phyloP scores from a whole-genome alignment of 331 rosid species.

The Erythrophleum ivorense region DNA sequence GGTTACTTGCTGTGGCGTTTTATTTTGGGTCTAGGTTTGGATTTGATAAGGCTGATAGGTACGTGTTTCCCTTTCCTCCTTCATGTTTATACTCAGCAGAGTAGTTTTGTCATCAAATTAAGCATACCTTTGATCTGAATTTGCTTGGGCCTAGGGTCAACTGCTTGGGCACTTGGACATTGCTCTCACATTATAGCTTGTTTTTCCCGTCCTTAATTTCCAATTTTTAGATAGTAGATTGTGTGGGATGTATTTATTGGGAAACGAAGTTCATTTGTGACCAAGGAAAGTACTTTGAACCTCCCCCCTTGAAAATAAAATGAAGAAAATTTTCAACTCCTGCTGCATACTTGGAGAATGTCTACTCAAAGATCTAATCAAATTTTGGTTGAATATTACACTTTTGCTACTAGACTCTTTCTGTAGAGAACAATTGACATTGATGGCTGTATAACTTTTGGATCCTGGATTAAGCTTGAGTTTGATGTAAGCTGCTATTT shows the following conservation, averaged over 20 bases:
- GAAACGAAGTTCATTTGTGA: background rate
- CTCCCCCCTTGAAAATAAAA: background rate
- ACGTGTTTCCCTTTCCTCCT: conserved; percentile 33
- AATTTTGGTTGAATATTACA: background rate
- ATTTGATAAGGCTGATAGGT: conserved; percentile 78
- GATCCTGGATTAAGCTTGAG: background rate
- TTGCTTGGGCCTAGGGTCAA: conserved; percentile 17
- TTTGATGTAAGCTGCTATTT: background rate
- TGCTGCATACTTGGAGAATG: background rate
- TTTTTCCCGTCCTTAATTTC: background rate
- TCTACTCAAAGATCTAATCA: background rate
- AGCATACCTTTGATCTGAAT: conserved; percentile 4
- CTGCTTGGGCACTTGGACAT: background rate
- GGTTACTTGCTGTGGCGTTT: conserved; percentile 66
- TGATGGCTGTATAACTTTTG: background rate
- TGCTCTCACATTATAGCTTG: conserved; percentile 18
- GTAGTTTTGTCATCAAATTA: background rate
- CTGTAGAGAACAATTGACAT: background rate
- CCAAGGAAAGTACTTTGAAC: background rate
- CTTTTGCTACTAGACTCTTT: background rate
- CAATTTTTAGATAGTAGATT: conserved; percentile 11
- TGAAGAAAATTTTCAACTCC: background rate
- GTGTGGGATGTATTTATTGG: background rate
- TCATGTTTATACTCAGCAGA: conserved; percentile 1
- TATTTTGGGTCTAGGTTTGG: conserved; percentile 82